phyloP scores from a whole-genome alignment of 176 grass and related monocot species.

The Rhynchospora breviuscula region DNA sequence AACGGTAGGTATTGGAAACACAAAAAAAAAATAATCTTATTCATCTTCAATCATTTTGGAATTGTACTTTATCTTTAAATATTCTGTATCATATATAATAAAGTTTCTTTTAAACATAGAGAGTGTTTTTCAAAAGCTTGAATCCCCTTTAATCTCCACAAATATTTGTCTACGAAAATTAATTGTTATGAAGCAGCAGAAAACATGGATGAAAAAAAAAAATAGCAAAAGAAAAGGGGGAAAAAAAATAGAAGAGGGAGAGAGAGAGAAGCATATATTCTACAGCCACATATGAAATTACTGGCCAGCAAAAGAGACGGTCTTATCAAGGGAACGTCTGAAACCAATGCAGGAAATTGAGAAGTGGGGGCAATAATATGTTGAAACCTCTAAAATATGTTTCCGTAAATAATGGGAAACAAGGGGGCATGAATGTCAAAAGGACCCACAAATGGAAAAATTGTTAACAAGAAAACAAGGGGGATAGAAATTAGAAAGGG shows the following conservation, averaged over 20 bases:
- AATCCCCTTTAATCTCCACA: background rate
- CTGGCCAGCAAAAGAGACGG: conserved; percentile 24
- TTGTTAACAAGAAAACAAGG: conserved; percentile 3
- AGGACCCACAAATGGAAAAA: background rate
- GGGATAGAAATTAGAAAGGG: background rate
- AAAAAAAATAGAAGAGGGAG: background rate
- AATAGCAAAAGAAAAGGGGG: background rate
- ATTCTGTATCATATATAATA: background rate
- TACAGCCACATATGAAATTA: conserved; percentile 17
- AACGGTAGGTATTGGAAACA: background rate
- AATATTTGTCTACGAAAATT: background rate
- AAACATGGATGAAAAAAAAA: background rate
- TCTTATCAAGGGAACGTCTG: conserved; percentile 7
- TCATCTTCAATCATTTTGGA: background rate
- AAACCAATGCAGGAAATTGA: background rate
- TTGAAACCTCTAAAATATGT: background rate
- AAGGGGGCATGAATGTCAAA: conserved; percentile 24
- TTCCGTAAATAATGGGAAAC: conserved; percentile 13
- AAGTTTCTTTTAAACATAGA: background rate
- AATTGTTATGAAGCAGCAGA: background rate
- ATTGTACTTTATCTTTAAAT: background rate
- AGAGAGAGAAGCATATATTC: background rate
- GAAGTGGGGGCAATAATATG: background rate
- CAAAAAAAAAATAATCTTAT: background rate
- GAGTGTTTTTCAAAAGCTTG: background rate